Evolutionary conservation across 495 filamentous ascomycete genomes (phyloP).

Genomic region (Podospora bellae-mahoneyi): DNA sequence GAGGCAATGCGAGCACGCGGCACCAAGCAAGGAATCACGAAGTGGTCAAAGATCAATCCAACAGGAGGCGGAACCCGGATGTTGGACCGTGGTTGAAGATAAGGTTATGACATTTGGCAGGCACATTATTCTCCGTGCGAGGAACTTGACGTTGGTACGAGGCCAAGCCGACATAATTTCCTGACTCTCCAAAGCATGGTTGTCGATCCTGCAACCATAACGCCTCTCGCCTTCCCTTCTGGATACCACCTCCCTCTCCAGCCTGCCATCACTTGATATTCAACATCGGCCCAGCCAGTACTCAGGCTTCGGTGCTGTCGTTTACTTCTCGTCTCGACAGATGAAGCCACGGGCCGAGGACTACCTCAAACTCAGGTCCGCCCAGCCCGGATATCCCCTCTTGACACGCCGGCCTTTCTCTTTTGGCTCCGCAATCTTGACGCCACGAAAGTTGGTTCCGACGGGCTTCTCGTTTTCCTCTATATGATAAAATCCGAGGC

Average conservation of each 20-base stretch:
- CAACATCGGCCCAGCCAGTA: neutral
- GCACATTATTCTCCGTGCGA: neutral
- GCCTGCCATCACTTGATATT: neutral
- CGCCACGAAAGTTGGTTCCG: slow-evolving; percentile 7
- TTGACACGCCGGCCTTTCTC: neutral
- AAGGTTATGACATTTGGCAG: slow-evolving; percentile 12
- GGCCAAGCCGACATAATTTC: neutral
- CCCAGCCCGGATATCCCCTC: neutral
- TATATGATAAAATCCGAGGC: neutral
- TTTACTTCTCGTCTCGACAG: neutral
- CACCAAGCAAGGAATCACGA: slow-evolving; percentile 1
- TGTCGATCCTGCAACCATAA: slow-evolving; percentile 5
- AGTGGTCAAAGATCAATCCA: neutral
- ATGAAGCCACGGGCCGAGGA: neutral
- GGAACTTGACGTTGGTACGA: neutral
- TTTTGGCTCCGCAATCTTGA: neutral
- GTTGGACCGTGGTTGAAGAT: neutral
- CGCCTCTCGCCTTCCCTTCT: neutral
- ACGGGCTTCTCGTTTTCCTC: neutral
- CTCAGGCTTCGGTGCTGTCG: neutral
- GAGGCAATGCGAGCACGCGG: neutral
- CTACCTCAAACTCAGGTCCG: neutral
- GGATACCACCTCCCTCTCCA: neutral
- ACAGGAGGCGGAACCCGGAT: slow-evolving; percentile 1
- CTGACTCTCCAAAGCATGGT: slow-evolving; percentile 1